Evolutionary conservation across 495 filamentous ascomycete species (phyloP).

Genomic region (Annulohypoxylon bovei): DNA sequence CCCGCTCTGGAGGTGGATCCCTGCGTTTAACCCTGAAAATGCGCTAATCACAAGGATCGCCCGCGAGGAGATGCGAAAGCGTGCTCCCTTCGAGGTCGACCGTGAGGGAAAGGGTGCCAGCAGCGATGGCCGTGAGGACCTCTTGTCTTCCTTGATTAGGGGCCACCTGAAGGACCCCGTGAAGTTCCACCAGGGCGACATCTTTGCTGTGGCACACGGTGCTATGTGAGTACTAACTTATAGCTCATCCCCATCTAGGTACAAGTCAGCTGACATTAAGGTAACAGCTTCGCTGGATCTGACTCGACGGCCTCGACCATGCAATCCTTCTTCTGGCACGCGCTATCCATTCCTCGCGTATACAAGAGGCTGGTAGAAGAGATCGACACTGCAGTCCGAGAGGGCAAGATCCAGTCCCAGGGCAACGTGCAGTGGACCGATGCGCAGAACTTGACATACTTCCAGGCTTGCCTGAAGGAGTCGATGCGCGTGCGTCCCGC

Average conservation of each 20-base stretch:
- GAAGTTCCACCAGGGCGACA: conserved; percentile 60
- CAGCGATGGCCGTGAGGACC: conserved; percentile 58
- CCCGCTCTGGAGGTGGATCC: conserved; percentile 59
- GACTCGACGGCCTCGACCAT: conserved; percentile 71
- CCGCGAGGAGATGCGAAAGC: conserved; percentile 57
- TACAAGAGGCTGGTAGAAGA: conserved; percentile 57
- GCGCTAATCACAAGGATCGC: conserved; percentile 63
- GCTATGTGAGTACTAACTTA: conserved; percentile 57
- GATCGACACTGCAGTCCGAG: conserved; percentile 53
- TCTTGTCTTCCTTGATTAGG: conserved; percentile 58
- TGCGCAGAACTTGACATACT: conserved; percentile 62
- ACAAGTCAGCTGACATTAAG: conserved; percentile 8
- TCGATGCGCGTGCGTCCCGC: conserved; percentile 72
- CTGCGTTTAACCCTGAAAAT: conserved; percentile 57
- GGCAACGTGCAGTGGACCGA: conserved; percentile 59
- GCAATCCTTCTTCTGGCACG: conserved; percentile 64
- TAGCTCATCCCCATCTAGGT: not conserved
- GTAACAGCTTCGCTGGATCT: conserved; percentile 64
- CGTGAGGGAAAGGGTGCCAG: conserved; percentile 49
- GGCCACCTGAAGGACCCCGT: conserved; percentile 59
- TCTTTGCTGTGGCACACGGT: conserved; percentile 64
- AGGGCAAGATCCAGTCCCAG: conserved; percentile 51
- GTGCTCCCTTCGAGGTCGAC: conserved; percentile 58
- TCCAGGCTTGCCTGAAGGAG: conserved; percentile 74
- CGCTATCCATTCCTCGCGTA: conserved; percentile 56